Evolutionary conservation across 768 basidiomycete species (phyloP).

Genomic region (Xerocomellus chrysenteron): DNA sequence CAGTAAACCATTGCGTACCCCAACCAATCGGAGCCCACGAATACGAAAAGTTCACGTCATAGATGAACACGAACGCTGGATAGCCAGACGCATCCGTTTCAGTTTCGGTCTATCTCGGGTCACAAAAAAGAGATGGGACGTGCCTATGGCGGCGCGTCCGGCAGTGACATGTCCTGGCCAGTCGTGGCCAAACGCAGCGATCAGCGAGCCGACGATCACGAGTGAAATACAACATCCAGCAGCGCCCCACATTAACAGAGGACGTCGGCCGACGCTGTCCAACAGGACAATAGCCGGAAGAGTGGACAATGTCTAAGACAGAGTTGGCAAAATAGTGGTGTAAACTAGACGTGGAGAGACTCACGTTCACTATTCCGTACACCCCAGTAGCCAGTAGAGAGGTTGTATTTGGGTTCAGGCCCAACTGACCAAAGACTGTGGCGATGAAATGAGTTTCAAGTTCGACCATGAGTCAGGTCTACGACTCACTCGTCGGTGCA

Average conservation of each 20-base stretch:
- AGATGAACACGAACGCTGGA: constrained; percentile 40
- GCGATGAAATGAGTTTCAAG: constrained; percentile 17
- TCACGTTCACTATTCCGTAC: constrained; percentile 36
- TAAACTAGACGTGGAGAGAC: not conserved
- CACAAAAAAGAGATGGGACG: constrained; percentile 18
- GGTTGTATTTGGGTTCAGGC: constrained; percentile 39
- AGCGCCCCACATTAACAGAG: constrained; percentile 40
- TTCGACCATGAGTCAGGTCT: not conserved
- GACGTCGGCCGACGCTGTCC: constrained; percentile 40
- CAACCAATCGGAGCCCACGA: constrained; percentile 35
- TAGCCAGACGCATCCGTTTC: constrained; percentile 13
- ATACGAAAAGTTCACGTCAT: constrained; percentile 36
- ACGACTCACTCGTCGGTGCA: constrained; percentile 19
- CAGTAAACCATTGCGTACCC: constrained; percentile 12
- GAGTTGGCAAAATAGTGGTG: not conserved
- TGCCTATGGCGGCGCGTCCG: constrained; percentile 29
- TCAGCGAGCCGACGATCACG: constrained; percentile 27
- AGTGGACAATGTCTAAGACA: constrained; percentile 33
- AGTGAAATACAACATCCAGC: constrained; percentile 33
- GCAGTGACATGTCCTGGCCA: constrained; percentile 30
- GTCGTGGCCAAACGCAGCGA: constrained; percentile 29
- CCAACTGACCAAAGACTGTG: constrained; percentile 42
- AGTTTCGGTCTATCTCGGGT: constrained; percentile 10
- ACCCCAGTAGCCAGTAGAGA: constrained; percentile 44
- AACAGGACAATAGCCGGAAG: constrained; percentile 37